Evolutionary conservation across 371 early-diverging fungal genomes (phyloP).

Genomic region (Rhizopus microsporus): DNA sequence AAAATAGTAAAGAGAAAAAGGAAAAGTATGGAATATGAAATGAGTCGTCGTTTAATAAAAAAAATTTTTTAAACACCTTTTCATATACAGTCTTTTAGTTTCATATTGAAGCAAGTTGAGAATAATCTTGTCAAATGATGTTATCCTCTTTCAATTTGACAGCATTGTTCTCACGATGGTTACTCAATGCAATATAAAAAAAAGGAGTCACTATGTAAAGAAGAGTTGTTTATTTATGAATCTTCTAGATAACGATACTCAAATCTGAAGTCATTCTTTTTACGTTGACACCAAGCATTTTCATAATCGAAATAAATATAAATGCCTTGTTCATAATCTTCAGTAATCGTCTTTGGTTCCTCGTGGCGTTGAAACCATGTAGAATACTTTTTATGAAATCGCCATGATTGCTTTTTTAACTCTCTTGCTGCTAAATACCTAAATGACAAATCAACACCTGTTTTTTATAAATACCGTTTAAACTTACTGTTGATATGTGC

Average conservation of each 20-base stretch:
- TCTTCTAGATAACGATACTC: conserved; percentile 34
- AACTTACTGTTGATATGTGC: conserved; percentile 94
- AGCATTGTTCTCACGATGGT: no score
- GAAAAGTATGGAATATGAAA: no score
- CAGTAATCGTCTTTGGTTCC: conserved; percentile 96
- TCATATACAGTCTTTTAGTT: no score
- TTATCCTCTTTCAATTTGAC: no score
- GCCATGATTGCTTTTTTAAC: conserved; percentile 97
- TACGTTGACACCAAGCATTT: conserved; percentile 97
- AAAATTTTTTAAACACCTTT: no score
- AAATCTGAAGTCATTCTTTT: conserved; percentile 89
- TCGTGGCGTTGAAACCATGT: conserved; percentile 99
- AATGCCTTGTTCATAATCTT: conserved; percentile 98
- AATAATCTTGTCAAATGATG: no score
- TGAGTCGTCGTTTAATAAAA: no score
- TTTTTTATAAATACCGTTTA: background rate
- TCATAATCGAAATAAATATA: conserved; percentile 99
- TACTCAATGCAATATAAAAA: no score
- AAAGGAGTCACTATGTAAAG: no score
- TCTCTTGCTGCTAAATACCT: conserved; percentile 95
- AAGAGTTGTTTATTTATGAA: conserved; percentile 9
- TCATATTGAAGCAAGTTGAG: no score
- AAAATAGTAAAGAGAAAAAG: no score
- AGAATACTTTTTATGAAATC: conserved; percentile 98
- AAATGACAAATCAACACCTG: conserved; percentile 1